Evolutionary conservation across 2,329 filamentous ascomycete genomes (phyloP).

Genomic region (Pseudocercospora fijiensis): DNA sequence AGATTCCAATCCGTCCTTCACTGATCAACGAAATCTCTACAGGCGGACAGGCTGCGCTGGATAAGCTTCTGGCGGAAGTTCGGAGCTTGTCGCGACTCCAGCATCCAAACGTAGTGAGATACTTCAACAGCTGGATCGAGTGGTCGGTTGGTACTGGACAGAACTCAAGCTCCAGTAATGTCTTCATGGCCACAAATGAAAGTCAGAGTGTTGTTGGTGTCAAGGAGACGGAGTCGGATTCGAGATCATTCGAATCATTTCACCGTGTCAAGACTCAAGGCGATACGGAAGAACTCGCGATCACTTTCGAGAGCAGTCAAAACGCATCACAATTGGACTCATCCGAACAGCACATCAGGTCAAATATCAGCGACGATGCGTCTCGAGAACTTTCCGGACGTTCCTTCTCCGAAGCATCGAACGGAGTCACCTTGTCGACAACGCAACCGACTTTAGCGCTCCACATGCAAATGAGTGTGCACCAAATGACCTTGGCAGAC

Average conservation of each 20-base stretch:
- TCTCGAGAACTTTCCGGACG: background rate
- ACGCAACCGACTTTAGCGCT: conserved; percentile 47
- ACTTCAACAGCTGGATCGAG: conserved; percentile 66
- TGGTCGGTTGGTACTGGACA: conserved; percentile 27
- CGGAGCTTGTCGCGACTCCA: conserved; percentile 62
- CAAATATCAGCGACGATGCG: background rate
- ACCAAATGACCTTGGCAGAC: conserved; percentile 61
- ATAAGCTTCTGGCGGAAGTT: conserved; percentile 60
- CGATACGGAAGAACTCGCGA: conserved; percentile 17
- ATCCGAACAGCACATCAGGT: background rate
- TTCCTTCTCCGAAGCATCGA: conserved; percentile 21
- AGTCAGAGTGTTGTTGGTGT: conserved; percentile 2
- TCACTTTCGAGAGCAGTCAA: conserved; percentile 21
- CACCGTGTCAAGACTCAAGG: conserved; percentile 24
- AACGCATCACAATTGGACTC: background rate
- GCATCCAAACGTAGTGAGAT: conserved; percentile 66
- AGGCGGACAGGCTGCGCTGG: conserved; percentile 54
- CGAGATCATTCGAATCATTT: conserved; percentile 8
- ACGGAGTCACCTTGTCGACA: conserved; percentile 12
- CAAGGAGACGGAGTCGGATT: conserved; percentile 31
- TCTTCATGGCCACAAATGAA: conserved; percentile 17
- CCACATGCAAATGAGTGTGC: conserved; percentile 68
- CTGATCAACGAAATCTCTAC: conserved; percentile 48
- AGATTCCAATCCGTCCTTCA: conserved; percentile 58
- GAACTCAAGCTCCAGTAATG: background rate